Evolutionary conservation across 202 grass and related monocot species (phyloP), one percentile per base, ranked within the genome.

Genomic region (Hordeum pubiflorum): DNA sequence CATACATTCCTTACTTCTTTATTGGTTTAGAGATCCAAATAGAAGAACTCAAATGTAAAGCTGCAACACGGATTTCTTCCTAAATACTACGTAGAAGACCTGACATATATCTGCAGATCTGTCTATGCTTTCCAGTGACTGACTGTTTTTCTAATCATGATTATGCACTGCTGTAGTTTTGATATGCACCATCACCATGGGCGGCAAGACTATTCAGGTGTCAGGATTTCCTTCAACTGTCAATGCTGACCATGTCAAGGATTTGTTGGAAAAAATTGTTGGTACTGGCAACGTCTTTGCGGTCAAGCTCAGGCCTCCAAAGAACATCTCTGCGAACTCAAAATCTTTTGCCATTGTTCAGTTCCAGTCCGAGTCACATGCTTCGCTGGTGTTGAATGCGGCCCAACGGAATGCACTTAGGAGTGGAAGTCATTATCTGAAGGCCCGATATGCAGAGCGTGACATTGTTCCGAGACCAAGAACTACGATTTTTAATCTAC

Each of bases 391-490:
- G 58, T 50, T 63, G 55, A 58, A 9, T 63, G 72, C 61, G 5
- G 83, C 41, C 65, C 57, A 14, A 67, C 56, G 57, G 38, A 50
- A 72, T 18, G 60, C 3, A 48, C 48, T 89, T 26, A 27, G 22
- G 14, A 74, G 23, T 32, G 61, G 82, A 55, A 38, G 14, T 68
- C 74, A 57, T 89, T 48, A 36, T 79, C 84, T 97, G 63, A 94
- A 75, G 61, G 43, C 39, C 59, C 59, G 40, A 63, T 17, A 79
- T 39, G 59, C 87, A 2, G 84, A 87, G 5, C 87, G 72, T 41
- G 91, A 94, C 62, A 92, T 97, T 80, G 68, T 92, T 61, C 91
- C 89, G 31, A 94, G 86, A 82, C 91, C 94, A 52, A 87, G 87
- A 74, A 65, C 58, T 83, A 14, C 88, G 44, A 73, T 90, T 44